phyloP scores from a whole-genome alignment of 257 asterid species.

The Lantana camara region DNA sequence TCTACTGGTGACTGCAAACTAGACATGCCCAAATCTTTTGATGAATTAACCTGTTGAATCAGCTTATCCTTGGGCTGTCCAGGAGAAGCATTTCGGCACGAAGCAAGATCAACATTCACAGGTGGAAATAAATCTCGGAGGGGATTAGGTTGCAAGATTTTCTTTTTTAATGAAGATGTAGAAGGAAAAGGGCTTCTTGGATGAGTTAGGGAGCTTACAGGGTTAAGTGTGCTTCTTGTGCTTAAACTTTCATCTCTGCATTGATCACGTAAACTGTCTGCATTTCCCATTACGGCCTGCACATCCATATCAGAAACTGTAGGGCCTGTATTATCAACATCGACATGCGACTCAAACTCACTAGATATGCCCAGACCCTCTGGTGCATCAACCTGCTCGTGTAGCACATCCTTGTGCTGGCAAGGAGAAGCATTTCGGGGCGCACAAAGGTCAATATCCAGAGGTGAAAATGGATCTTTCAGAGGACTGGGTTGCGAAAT shows the following conservation, averaged over 20 bases:
- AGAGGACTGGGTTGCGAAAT: conserved; percentile 49
- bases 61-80: conserved; percentile 31
- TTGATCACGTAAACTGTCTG: conserved; percentile 32
- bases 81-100: conserved; percentile 30
- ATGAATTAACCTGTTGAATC: conserved; percentile 37
- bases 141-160: conserved; percentile 50
- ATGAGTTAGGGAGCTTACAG: conserved; percentile 62
- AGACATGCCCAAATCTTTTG: conserved; percentile 34
- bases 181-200: conserved; percentile 68
- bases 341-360: conserved; percentile 41
- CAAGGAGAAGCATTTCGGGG: conserved; percentile 29
- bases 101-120: conserved; percentile 40
- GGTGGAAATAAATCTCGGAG: conserved; percentile 68
- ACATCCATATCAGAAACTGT: conserved; percentile 32
- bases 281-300: conserved; percentile 26
- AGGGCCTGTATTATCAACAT: conserved; percentile 34
- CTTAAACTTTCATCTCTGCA: conserved; percentile 36
- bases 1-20: conserved; percentile 38
- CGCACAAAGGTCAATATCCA: conserved; percentile 40
- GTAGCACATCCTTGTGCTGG: conserved; percentile 32
- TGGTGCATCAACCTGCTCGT: conserved; percentile 36
- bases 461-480: conserved; percentile 68
- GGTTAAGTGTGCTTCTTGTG: conserved; percentile 25
- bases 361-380: conserved; percentile 34
- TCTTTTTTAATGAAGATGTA: conserved; percentile 50